A percentile compares a stretch with the other conserved stretches of the same genome.
These are phyloP conservation scores for Euphorbia lathyris DNA, from an alignment of 345 rosid species.

Conservation along the genomic window DNA sequence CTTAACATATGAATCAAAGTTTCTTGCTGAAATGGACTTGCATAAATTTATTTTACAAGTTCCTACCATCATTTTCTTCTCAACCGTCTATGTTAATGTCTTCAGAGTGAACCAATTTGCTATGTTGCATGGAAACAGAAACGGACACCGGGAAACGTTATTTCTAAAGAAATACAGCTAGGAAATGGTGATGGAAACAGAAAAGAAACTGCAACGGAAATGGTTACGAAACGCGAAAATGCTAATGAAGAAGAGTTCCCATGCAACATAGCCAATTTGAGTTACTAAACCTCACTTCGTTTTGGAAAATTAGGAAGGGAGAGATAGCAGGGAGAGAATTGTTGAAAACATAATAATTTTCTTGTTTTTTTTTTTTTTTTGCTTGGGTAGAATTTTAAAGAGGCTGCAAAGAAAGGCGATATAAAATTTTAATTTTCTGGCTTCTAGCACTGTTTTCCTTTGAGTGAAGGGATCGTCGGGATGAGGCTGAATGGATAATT, in stretches of 20 bases:
- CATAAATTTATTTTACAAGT: neutral
- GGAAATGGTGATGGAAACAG: too few relatives aligned
- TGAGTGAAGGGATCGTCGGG: too few relatives aligned
- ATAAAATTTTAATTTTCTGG: neutral
- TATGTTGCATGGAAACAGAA: too few relatives aligned
- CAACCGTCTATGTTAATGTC: neutral
- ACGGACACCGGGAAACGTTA: too few relatives aligned
- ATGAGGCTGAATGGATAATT: neutral
- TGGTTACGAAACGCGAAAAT: too few relatives aligned
- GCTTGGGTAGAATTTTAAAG: neutral
- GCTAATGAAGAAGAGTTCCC: too few relatives aligned
- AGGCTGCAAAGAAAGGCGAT: neutral
- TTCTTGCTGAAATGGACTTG: neutral
- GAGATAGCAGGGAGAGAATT: neutral
- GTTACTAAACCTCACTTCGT: neutral
- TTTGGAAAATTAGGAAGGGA: neutral
- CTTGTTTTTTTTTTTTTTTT: neutral
- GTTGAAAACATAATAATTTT: neutral
- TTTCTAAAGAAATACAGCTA: too few relatives aligned
- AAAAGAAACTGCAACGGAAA: too few relatives aligned
- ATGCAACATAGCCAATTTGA: too few relatives aligned
- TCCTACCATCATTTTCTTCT: neutral
- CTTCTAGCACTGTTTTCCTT: neutral
- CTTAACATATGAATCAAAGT: neutral
- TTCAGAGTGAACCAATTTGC: conserved; percentile 2